phyloP scores from a whole-genome alignment of 306 rosid genomes.

The Styphnolobium japonicum region DNA sequence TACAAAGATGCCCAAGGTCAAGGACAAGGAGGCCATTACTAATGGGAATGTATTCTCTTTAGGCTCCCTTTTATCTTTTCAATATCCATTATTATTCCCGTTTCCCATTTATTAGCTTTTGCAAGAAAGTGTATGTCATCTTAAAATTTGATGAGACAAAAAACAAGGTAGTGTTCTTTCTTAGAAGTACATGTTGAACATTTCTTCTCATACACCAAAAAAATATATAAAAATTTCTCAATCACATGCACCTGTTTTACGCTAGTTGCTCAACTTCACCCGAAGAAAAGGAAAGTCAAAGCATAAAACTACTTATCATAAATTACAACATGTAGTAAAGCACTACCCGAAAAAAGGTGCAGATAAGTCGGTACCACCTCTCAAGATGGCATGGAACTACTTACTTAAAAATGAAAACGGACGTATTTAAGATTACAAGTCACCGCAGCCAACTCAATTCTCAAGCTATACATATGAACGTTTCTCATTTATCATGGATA shows the following conservation, averaged over 20 bases:
- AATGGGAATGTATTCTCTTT: not conserved
- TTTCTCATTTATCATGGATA: not conserved
- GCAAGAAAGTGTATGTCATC: not conserved
- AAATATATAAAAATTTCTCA: not conserved
- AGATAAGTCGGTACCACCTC: not conserved
- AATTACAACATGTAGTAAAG: not conserved
- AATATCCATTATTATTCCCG: not conserved
- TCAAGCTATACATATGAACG: conserved; percentile 18
- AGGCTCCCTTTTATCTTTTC: not conserved
- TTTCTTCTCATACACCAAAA: not conserved
- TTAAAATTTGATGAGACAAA: not conserved
- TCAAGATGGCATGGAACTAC: not conserved
- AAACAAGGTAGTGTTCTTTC: not conserved
- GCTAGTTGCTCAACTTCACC: not conserved
- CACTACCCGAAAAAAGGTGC: not conserved
- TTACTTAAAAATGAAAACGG: not conserved
- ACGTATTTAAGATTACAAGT: not conserved
- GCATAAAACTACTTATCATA: too few species aligned
- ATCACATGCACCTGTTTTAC: not conserved
- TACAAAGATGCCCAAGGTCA: not conserved
- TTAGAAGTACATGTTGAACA: not conserved
- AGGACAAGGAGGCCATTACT: conserved; percentile 28
- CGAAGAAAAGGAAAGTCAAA: not conserved
- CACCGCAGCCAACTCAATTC: not conserved
- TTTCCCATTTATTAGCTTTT: conserved; percentile 7